phyloP scores from a whole-genome alignment of 148 eudicot species.

The Pharnaceum exiguum region DNA sequence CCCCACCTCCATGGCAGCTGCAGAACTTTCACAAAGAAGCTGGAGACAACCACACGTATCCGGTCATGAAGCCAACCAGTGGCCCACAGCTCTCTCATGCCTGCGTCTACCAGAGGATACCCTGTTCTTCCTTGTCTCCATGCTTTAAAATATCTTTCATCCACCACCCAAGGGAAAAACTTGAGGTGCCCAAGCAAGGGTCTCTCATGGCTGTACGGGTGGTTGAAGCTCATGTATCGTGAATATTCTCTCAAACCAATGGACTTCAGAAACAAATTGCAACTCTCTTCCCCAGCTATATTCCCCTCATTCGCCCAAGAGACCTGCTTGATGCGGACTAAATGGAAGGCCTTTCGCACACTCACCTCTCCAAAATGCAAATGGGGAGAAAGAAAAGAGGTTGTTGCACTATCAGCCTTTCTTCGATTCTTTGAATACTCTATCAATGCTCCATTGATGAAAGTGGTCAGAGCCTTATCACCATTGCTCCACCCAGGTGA shows the following conservation, averaged over 20 bases:
- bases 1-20: conserved; percentile 99
- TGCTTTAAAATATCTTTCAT: conserved; percentile 79
- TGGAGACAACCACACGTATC: conserved; percentile 88
- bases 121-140: conserved; percentile 99
- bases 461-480: conserved; percentile 77
- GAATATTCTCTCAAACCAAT: conserved; percentile 95
- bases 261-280: conserved; percentile 88
- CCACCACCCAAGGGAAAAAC: conserved; percentile 94
- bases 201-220: conserved; percentile 89
- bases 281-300: conserved; percentile 82
- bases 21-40: conserved; percentile 96
- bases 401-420: conserved; percentile 95
- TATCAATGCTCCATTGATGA: conserved; percentile 76
- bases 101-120: conserved; percentile 99
- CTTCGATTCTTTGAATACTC: conserved; percentile 82
- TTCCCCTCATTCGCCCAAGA: conserved; percentile 94
- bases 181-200: conserved; percentile 85
- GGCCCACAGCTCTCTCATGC: conserved; percentile 99
- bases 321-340: conserved; percentile 76
- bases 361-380: conserved; percentile 95
- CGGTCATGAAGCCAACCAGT: conserved; percentile 98
- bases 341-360: conserved; percentile 86
- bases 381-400: conserved; percentile 95
- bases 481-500: conserved; percentile 98
- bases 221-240: conserved; percentile 91